Base-by-base conservation (phyloP, 768 basidiomycete species). In the Boletus coccyginus region DNA sequence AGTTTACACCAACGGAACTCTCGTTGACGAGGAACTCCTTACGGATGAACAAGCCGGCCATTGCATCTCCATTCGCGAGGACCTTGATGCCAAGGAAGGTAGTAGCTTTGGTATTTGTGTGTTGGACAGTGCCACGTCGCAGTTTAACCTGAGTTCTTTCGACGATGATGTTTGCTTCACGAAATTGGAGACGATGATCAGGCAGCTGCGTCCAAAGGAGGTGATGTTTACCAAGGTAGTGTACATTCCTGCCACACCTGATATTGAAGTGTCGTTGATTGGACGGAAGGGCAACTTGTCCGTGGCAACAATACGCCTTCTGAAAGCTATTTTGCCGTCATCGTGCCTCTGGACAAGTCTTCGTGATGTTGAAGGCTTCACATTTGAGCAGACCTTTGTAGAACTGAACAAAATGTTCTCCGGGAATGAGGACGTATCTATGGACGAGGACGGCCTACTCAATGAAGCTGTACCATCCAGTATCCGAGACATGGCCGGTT, bases 1-100 rank as follows among this genome's bases (percentile, higher is more conserved):
- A 76, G 93, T 99, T 43, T 91, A 95, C 68, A 99, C 97, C 0
- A 92, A 92, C 50, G 97, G 97, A 3, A 99, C 97, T 0, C 85
- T 98, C 27, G 88, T 98, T 46, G 97, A 99, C 62, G 86, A 86
- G 12, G 85, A 88, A 45, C 85, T 96, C 53, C 78, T 98, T 33
- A 88, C 82, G 1, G 92, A 97, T 56, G 97, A 98, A 58, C 90
- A 98, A 72, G 92, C 94, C 0, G 93, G 92, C 5, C 97, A 99
- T 67, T 98, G 96, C 67, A 83, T 98, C 29, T 87, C 92, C 10
- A 85, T 99, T 68, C 87, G 87, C 8, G 91, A 92, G 66, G 77
- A 72, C 29, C 61, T 68, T 19, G 60, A 66, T 32, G 47, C 52
- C 19, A 66, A 66, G 43, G 66, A 65, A 38, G 76, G 79, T 17